Evolutionary conservation across 768 basidiomycete genomes (phyloP), one percentile per base, ranked within the genome.

Genomic region (Filobasidium floriforme): DNA sequence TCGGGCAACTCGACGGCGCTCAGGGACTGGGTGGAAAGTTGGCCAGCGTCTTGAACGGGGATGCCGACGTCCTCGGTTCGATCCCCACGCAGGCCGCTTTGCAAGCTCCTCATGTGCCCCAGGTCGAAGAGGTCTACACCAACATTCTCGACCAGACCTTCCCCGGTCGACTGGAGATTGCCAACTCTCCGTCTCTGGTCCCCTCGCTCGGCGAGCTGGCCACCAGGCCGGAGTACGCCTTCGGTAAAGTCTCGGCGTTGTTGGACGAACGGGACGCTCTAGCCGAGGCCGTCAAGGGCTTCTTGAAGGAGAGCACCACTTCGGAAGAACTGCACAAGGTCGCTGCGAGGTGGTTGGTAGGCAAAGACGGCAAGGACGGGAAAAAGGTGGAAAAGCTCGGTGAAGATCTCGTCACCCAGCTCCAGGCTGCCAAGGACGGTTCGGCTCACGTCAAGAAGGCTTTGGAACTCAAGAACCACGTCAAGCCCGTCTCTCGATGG

Each of bases 161-260:
- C 75, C 82, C 81, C 49, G 85, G 87, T 9, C 84, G 89, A 1
- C 81, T 98, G 0, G 87, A 92, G 68, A 83, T 99, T 66, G 82
- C 87, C 73, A 98, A 99, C 79, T 86, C 88, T 2, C 92, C 91
- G 0, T 81, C 84, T 51, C 82, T 88, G 19, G 85, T 91, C 60
- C 75, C 84, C 11, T 78, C 86, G 15, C 70, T 71, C 70, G 92
- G 91, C 12, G 80, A 83, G 54, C 77, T 86, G 54, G 90, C 91
- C 19, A 94, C 92, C 11, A 88, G 84, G n/a, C 96, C 94, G 1
- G 91, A 97, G 76, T 97, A 88, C 74, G 94, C 96, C 0, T 84
- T 98, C 41, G 94, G 96, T 14, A 88, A 92, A 54, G 86, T 92
- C 57, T 86, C 90, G 44, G 90, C 89, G 1, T 85, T 91, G 71